These are phyloP conservation scores for Thymus quinquecostatus DNA, from an alignment of 257 asterid genomes.

Conservation along the genomic window DNA sequence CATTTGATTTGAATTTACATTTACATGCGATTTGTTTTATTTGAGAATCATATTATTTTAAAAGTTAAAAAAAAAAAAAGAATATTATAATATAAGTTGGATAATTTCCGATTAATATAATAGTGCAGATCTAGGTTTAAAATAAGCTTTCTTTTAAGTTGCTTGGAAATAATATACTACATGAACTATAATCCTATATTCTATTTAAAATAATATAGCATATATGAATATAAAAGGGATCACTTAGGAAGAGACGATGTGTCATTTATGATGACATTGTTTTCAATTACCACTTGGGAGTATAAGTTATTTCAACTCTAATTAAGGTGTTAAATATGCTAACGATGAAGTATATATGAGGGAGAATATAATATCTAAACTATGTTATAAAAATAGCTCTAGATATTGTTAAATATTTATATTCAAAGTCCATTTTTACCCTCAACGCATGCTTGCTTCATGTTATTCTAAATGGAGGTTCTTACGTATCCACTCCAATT, in stretches of 20 bases:
- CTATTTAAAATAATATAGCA: no score
- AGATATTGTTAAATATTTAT: not conserved
- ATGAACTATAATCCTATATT: no score
- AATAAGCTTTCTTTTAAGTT: not conserved
- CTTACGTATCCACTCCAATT: no score
- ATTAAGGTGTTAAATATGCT: not conserved
- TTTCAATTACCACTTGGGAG: not conserved
- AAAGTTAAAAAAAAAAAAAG: not conserved
- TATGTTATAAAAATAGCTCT: not conserved
- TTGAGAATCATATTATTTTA: not conserved
- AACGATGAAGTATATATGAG: not conserved
- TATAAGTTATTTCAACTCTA: not conserved
- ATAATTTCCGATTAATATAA: not conserved
- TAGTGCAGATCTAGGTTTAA: not conserved
- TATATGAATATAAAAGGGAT: no score
- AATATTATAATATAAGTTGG: no score
- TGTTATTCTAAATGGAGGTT: no score
- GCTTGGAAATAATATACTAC: not conserved
- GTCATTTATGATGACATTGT: not conserved
- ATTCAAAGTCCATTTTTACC: not conserved
- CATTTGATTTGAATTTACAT: conserved; percentile 6
- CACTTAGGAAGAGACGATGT: no score
- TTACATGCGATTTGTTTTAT: not conserved
- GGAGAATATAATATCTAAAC: not conserved
- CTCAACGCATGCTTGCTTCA: no score